Percentiles rank a stretch among this genome's conserved stretches.
Conservation (phyloP, 148 eudicot species). For the Polygonum maritimum region DNA sequence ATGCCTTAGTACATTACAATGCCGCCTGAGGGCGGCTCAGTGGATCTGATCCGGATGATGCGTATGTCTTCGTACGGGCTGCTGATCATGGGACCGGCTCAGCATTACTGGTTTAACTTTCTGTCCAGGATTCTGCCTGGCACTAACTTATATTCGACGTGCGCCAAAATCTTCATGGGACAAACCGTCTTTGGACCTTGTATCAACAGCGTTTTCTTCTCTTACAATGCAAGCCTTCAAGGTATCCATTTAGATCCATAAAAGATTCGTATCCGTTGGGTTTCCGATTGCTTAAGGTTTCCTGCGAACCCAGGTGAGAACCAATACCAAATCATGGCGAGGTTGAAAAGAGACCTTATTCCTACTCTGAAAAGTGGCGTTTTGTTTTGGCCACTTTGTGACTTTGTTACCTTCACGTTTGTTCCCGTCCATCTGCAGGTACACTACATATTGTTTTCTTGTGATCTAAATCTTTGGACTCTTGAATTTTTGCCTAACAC, state of each 20-base stretch:
- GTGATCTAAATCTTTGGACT: background rate
- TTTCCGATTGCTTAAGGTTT: background rate
- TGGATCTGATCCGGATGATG: constrained; percentile 43
- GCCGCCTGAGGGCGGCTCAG: constrained; percentile 36
- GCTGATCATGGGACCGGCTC: constrained; percentile 64
- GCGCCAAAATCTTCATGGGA: constrained; percentile 57
- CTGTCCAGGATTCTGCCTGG: constrained; percentile 46
- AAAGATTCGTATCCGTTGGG: background rate
- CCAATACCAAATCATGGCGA: constrained; percentile 46
- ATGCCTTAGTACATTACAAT: constrained; percentile 43
- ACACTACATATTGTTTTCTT: background rate
- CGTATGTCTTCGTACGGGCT: constrained; percentile 17
- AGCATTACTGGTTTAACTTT: constrained; percentile 71
- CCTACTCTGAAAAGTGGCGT: constrained; percentile 61
- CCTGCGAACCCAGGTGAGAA: constrained; percentile 46
- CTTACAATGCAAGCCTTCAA: constrained; percentile 48
- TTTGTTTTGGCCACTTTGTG: constrained; percentile 87
- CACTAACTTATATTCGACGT: constrained; percentile 38
- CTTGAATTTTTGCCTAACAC: background rate
- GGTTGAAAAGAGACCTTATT: constrained; percentile 71
- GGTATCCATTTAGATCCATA: background rate
- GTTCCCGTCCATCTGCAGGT: constrained; percentile 90
- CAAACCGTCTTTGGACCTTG: constrained; percentile 59
- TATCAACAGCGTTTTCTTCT: constrained; percentile 55
- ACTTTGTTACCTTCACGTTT: constrained; percentile 61